Base-by-base conservation (phyloP, 495 filamentous ascomycete genomes). In the Podospora appendiculata region DNA sequence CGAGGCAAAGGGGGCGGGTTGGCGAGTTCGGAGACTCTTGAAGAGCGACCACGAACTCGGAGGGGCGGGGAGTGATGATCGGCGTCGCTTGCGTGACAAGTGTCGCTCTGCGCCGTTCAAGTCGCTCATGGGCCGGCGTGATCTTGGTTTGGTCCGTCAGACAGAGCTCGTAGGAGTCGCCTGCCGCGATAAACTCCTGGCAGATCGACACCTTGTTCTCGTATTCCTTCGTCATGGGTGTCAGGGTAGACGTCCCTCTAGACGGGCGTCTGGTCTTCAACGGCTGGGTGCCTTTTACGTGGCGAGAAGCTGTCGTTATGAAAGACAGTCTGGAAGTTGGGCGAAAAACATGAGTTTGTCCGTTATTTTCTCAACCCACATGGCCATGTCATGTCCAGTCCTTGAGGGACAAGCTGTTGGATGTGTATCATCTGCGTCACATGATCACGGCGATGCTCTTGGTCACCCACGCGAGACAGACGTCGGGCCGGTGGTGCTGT, bases 161-260 rank as follows among this genome's bases (percentile, higher is more conserved):
- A 59, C 92, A 96, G 16, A 98, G 79, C 63, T 98, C 93, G 68
- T 98, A 98, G 3, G 90, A 94, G 45, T 95, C 81, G 3, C 93
- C 93, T 0, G 80, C 75, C 6, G 80, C 73, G 50, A 98, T 85
- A 56, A 79, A 76, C 13, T 78, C 74, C 58, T 94, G 85, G 60
- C 89, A 93, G 17, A 67, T 56, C n/a, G 68, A 68, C 18, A 96
- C 81, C 61, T 86, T 81, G 3, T 63, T 54, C 50, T 81, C 77
- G 66, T 90, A 90, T 32, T 74, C 73, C 16, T 63, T 54, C 13
- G 82, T 72, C 6, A 75, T 60, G 1, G 85, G 86, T 16, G 74
- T 64, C 17, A 62, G 51, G 48, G 68, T 52, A 4, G 58, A 45
- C 7, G 53, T 59, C 49, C 50, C 58, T 39, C 44, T 41, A 3